Evolutionary conservation across 352 stramenopile genomes (phyloP), one percentile per base, ranked within the genome.

Genomic region (Thraustotheca clavata): DNA sequence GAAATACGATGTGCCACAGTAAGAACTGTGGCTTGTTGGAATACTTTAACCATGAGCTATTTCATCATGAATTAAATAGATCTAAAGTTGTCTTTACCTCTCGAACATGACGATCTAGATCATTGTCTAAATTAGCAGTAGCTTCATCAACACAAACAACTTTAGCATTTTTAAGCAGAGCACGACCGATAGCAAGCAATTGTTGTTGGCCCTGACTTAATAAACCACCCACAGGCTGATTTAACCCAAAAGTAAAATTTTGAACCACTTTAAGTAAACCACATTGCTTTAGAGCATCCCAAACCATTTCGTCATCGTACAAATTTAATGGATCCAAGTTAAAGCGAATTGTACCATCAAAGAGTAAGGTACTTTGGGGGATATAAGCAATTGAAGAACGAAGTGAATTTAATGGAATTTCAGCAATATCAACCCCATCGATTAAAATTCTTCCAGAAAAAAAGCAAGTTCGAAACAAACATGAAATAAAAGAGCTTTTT

Each of bases 1-100:
- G 97, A 82, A 2, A 99, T 76, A 14, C 97, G 81, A 75, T 99
- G 97, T 14, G 97, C 96, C 36, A 99, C 98, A 0, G 96, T 98
- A 7, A 99, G 69, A 12, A 98, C 84, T 3, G 97, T 99, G 1
- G 89, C 91, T 11, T 82, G 75, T 6, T 71, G 69, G 73, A 99
- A 99, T 43, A 97, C 91, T 14, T 89, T 71, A 14, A 91, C 73
- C 54, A 99, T 94, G 18, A 82, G 94, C 72, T 95, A 68, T 36
- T 52, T 4, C 54, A 5, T 29, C 20, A 11, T 14, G 2, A 26
- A 9, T 26, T 24, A 26, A 20, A 43, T 66, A 3, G 33, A n/a
- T 31, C 26, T 14, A 18, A 24, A 31, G 8, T 18, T 2, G 43
- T 35, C 55, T 14, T 11, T 3, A 41, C 63, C 22, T 69, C 89